These are phyloP conservation scores for Hymenoscyphus linearis DNA, from an alignment of 2,329 filamentous ascomycete genomes.

Conservation along the genomic window DNA sequence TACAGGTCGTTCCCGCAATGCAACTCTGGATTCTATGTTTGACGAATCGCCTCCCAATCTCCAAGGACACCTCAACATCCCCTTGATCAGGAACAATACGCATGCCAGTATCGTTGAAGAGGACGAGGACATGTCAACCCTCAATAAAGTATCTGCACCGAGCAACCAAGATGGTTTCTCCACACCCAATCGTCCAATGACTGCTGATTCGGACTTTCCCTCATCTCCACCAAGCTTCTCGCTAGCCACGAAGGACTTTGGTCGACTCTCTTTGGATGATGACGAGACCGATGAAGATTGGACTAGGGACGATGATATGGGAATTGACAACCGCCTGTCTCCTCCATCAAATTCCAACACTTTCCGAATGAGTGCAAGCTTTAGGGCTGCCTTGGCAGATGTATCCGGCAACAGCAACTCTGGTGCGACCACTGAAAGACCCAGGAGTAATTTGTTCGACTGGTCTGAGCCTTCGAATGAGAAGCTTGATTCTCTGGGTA, in stretches of 20 bases:
- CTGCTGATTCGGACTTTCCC: conserved; percentile 20
- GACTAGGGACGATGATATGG: conserved; percentile 48
- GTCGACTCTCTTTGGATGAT: conserved; percentile 52
- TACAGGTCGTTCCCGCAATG: conserved; percentile 56
- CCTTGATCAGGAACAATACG: conserved; percentile 45
- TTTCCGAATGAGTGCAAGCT: conserved; percentile 46
- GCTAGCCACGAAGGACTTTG: conserved; percentile 37
- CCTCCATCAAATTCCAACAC: conserved; percentile 49
- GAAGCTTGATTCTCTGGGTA: conserved; percentile 52
- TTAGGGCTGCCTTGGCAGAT: conserved; percentile 48
- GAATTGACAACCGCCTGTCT: conserved; percentile 51
- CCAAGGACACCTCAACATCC: conserved; percentile 36
- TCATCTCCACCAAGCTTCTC: conserved; percentile 31
- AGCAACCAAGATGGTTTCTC: conserved; percentile 17
- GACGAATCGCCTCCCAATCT: conserved; percentile 68
- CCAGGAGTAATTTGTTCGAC: conserved; percentile 68
- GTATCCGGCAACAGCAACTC: conserved; percentile 39
- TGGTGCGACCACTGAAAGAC: conserved; percentile 41
- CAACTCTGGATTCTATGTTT: conserved; percentile 73
- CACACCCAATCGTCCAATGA: conserved; percentile 18
- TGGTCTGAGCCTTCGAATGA: conserved; percentile 67
- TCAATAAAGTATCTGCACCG: conserved; percentile 30
- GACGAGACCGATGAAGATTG: conserved; percentile 62
- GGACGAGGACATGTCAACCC: conserved; percentile 52
- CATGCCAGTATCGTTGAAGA: conserved; percentile 53